Evolutionary conservation across 2,329 filamentous ascomycete species (phyloP).

Genomic region (Neophaeococcomyces mojaviensis): DNA sequence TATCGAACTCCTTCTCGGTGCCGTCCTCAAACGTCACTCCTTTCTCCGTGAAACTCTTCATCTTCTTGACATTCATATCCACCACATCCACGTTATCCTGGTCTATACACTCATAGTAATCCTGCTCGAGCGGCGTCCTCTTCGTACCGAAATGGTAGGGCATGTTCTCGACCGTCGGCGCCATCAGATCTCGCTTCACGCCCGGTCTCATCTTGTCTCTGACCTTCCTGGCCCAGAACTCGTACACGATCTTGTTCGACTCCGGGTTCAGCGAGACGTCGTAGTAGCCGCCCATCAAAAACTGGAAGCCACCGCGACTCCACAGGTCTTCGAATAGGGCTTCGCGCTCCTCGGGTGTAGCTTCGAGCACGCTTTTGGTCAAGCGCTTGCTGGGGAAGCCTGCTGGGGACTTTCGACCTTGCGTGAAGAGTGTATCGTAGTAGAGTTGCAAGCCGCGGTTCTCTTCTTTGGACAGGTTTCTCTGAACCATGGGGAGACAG

Average conservation of each 20-base stretch:
- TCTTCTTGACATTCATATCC: slow-evolving; percentile 33
- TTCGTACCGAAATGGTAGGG: slow-evolving; percentile 52
- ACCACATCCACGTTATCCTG: slow-evolving; percentile 41
- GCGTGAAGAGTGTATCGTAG: slow-evolving; percentile 46
- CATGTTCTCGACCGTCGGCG: slow-evolving; percentile 39
- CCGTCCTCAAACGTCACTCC: slow-evolving; percentile 17
- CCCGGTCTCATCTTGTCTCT: slow-evolving; percentile 46
- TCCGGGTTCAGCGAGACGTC: slow-evolving; percentile 42
- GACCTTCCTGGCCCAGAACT: slow-evolving; percentile 50
- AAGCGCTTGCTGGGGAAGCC: slow-evolving; percentile 53
- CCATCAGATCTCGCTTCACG: slow-evolving; percentile 44
- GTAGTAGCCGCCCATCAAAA: slow-evolving; percentile 43
- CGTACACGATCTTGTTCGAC: slow-evolving; percentile 48
- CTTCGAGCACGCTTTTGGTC: slow-evolving; percentile 32
- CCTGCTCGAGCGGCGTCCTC: slow-evolving; percentile 41
- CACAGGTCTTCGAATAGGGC: slow-evolving; percentile 44
- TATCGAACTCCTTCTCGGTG: slow-evolving; percentile 31
- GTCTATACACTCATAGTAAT: slow-evolving; percentile 46
- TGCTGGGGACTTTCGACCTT: slow-evolving; percentile 45
- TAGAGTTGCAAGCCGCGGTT: slow-evolving; percentile 44
- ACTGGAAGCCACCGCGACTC: slow-evolving; percentile 47
- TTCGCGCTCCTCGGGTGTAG: slow-evolving; percentile 28
- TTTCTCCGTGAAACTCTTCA: slow-evolving; percentile 14
- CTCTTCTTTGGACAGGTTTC: slow-evolving; percentile 39
- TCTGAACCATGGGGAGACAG: slow-evolving; percentile 53